Base-by-base conservation (phyloP, 2,329 filamentous ascomycete genomes). In the Aureobasidium mangrovei region DNA sequence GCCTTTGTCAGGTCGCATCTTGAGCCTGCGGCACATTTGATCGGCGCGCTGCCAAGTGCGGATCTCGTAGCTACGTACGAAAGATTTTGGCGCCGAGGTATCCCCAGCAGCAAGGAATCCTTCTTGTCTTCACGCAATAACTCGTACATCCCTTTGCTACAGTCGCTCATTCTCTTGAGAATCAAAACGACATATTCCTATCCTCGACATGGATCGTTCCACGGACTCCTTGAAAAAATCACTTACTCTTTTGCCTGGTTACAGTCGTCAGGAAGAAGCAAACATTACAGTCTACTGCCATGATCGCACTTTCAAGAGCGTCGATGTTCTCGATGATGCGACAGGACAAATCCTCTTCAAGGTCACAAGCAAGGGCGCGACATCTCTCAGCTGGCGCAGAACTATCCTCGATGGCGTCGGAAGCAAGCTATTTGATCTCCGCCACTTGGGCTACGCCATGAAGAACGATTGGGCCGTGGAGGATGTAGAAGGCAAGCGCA, bases 391-490 rank as follows among this genome's bases (percentile, higher is more conserved):
- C 38, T 53, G 48, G 48, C 48, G 48, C 3, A n/a, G 48, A 10
- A 36, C 28, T 5, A 35, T 53, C 10, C n/a, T 4, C 10, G 39
- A 32, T 8, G 28, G 24, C 8, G 10, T 27, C 12, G 38, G 36
- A 18, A 9, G 36, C 9, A 32, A 40, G 1, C 47, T 51, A 26
- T 51, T 40, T 18, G 47, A 51, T 3, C 36, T 51, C 8, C 47
- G 47, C 1, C 47, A 51, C n/a, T 26, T 41, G n/a, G 47, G 47
- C 12, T 51, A 51, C 29, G 38, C 47, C 12, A 29, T 40, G 47
- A 40, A 41, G 9, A 40, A 51, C 28, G 38, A 51, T 27, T 51
- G 47, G 47, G 26, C 24, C 8, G 47, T 51, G 3, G 47, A 51
- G 28, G 18, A 9, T 8, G 10, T n/a, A 18, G 3, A 28, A 3